Evolutionary conservation across 352 stramenopile species (phyloP), one percentile per base, ranked within the genome.

Genomic region (Peronospora farinosa): DNA sequence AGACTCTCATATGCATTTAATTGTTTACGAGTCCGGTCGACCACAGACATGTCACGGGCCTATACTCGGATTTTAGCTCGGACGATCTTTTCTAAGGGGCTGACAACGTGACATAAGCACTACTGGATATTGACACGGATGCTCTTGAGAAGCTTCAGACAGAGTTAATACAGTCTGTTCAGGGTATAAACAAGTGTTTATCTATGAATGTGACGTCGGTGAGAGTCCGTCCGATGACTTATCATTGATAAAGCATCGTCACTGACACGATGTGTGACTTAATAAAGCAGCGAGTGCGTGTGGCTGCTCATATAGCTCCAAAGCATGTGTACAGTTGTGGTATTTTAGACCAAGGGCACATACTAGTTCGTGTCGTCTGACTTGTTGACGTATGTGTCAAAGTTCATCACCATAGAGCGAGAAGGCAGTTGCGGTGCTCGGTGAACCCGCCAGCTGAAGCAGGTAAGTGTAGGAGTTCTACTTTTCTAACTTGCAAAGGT

Each of bases 181-280:
- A 27, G 7, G 7, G 1, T n/a, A 30, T 6, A 65, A 54, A 37
- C 25, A 27, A 12, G 65, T 87, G 21, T 46, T 68, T 8, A 40
- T 67, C 5, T 83, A 72, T 35, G 54, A 74, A 33, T 92, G 81
- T 59, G 65, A 89, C 47, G 71, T 92, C 16, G 66, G 80, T 92
- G 57, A 9, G 65, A 58, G 19, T 21, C 15, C 21, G 32, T 37
- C 8, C 32, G 0, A 37, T 39, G 35, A 15, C n/a, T n/a, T 30
- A 4, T 15, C 33, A 9, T 40, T 9, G 3, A 21, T 21, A 21
- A 3, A 21, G 19, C 1, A 21, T 1, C 19, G 1, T 1, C 19
- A 21, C 19, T 21, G 19, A 21, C 19, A 21, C 3, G 19, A 33
- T 33, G 21, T 35, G 30, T 32, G 23, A n/a, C 9, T 42, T 39